Percentiles rank a stretch among this genome's conserved stretches.
Conservation (phyloP, 1,284 basidiomycete species). For the Cerrena zonata region DNA sequence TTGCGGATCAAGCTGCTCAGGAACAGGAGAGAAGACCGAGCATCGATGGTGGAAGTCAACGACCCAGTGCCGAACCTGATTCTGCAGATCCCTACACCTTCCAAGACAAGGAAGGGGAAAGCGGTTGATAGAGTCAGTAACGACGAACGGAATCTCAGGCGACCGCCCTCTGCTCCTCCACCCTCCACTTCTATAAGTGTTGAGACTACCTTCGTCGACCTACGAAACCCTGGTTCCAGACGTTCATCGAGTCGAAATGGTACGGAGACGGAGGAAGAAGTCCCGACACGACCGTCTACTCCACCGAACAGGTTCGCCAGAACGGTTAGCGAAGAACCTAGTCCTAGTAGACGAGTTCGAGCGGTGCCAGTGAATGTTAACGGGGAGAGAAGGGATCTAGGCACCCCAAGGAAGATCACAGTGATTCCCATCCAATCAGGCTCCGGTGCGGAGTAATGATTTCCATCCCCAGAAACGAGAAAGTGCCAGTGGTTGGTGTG, state of each 20-base stretch:
- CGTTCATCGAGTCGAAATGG: background rate
- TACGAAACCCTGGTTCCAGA: background rate
- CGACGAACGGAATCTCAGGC: background rate
- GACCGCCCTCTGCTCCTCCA: conserved; percentile 2
- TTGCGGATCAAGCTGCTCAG: conserved; percentile 64
- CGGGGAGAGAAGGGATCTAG: background rate
- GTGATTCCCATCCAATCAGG: background rate
- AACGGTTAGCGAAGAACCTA: conserved; percentile 6
- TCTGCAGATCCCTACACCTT: background rate
- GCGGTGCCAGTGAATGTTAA: background rate
- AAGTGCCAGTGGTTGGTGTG: no score
- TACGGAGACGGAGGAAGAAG: background rate
- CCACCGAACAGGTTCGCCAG: background rate
- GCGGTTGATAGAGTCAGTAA: background rate
- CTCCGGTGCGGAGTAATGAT: background rate
- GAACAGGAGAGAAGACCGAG: conserved; percentile 24
- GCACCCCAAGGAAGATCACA: background rate
- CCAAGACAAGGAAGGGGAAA: background rate
- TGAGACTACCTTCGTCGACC: no score
- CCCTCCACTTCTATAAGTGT: background rate
- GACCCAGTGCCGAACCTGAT: background rate
- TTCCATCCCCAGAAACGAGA: background rate
- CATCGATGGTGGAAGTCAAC: background rate
- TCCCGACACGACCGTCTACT: background rate
- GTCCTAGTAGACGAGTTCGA: background rate